Evolutionary conservation across 2,329 filamentous ascomycete species (phyloP).

Genomic region (Diaporthe nobilis): DNA sequence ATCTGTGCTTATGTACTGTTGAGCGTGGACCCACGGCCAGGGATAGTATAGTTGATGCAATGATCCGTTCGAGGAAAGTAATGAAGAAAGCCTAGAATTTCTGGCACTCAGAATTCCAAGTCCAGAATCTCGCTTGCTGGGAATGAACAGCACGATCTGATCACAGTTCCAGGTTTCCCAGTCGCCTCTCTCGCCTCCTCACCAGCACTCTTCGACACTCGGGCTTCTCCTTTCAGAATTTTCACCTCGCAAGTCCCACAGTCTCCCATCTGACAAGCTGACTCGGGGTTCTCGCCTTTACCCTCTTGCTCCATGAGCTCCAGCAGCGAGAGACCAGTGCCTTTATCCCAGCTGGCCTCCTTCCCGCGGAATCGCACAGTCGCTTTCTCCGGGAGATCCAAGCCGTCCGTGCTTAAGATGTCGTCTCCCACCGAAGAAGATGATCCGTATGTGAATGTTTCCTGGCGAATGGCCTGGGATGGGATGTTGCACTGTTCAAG

Average conservation of each 20-base stretch:
- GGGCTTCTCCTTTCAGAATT: background rate
- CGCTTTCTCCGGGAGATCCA: background rate
- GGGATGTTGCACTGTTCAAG: background rate
- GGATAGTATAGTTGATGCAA: too few relatives aligned
- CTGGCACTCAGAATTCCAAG: background rate
- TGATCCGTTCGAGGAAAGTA: too few relatives aligned
- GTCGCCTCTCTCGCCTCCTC: background rate
- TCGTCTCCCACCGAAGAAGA: background rate
- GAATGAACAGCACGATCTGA: conserved; percentile 9
- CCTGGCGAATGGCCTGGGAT: background rate
- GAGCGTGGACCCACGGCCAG: too few relatives aligned
- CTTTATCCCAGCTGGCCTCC: background rate
- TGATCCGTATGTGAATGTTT: background rate
- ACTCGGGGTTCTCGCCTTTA: background rate
- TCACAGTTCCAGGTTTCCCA: background rate
- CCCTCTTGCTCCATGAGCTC: conserved; percentile 1
- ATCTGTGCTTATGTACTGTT: too few relatives aligned
- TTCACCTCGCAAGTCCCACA: conserved; percentile 1
- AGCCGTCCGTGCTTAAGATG: background rate
- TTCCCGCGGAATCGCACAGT: background rate
- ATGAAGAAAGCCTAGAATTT: too few relatives aligned
- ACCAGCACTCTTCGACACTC: background rate
- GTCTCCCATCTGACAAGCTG: background rate
- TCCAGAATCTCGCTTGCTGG: background rate
- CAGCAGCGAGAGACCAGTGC: background rate